Base-by-base conservation (phyloP, 2,329 filamentous ascomycete species). In the Clonostachys byssicola region DNA sequence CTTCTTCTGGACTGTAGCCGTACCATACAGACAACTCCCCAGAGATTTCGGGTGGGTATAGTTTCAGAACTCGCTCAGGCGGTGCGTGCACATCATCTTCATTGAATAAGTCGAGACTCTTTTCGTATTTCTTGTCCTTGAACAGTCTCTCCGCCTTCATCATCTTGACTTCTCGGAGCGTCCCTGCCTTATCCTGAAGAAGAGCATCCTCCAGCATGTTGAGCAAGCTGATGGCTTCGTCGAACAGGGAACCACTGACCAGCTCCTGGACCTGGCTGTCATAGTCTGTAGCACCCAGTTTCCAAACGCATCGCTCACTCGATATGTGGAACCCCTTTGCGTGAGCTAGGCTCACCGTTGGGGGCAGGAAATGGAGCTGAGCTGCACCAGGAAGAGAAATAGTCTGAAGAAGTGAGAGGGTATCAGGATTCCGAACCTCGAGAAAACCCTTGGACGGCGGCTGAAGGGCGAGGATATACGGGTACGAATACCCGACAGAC, bases 251-350 rank as follows among this genome's bases (percentile, higher is more conserved):
- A 50, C 79, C 81, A 17, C 84, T 78, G 2, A 95, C 83, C 23
- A 99, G 76, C 54, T 94, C 83, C 50, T 91, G 81, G 18, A 97
- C 83, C 61, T 99, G 94, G 3, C 85, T 83, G 62, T 96, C 89
- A 60, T 99, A 99, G 54, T 92, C 88, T 36, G 92, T 83, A 5
- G 92, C 88, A 52, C 85, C 89, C 94, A 99, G 97, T 56, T 94
- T 87, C 94, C 94, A 99, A 36, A 99, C 88, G 34, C 80, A 87
- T 41, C 94, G 80, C 47, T 97, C 94, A 60, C 92, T 96, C 17
- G 87, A 86, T 45, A 97, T 91, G 49, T 97, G 80, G 57, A 99
- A 99, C 0, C 92, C 92, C 63, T 99, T 99, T 1, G 91, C 92
- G 68, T 99, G 94, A 0, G 92, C 89, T n/a, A 99, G 74, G 60